Evolutionary conservation across 2,329 filamentous ascomycete species (phyloP).

Genomic region (Colletotrichum destructivum): DNA sequence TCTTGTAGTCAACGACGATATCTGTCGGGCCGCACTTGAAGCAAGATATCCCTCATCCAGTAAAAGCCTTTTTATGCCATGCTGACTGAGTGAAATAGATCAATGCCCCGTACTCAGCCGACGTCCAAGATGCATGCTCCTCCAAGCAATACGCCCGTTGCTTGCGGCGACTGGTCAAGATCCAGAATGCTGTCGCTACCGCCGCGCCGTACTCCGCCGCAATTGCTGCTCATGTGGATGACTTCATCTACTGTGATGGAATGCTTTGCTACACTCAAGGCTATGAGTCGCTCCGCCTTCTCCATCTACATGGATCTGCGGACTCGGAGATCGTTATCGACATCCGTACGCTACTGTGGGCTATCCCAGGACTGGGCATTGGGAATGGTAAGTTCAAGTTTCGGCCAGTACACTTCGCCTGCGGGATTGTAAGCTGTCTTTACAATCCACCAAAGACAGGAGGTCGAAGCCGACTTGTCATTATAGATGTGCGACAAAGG

Average conservation of each 20-base stretch:
- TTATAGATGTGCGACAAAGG: constrained; percentile 58
- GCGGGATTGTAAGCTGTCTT: constrained; percentile 71
- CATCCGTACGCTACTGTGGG: constrained; percentile 46
- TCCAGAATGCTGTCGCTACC: constrained; percentile 71
- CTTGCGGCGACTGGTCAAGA: constrained; percentile 73
- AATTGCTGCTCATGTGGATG: constrained; percentile 71
- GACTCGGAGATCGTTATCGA: constrained; percentile 68
- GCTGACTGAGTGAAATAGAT: constrained; percentile 44
- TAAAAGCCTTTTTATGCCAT: not conserved
- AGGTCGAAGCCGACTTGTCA: constrained; percentile 66
- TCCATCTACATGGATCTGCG: constrained; percentile 68
- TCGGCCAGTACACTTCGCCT: constrained; percentile 69
- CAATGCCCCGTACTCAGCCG: constrained; percentile 45
- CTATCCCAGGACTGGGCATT: not conserved
- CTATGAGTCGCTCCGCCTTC: constrained; percentile 64
- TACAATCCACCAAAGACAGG: constrained; percentile 60
- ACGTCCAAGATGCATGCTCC: constrained; percentile 44
- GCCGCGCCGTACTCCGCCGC: constrained; percentile 75
- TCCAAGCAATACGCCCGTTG: constrained; percentile 62
- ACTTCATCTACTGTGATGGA: constrained; percentile 75
- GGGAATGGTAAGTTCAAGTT: constrained; percentile 61
- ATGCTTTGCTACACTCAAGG: constrained; percentile 75
- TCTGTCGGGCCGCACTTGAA: constrained; percentile 71
- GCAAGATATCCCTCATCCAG: constrained; percentile 56
- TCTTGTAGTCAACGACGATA: constrained; percentile 66